Evolutionary conservation across 2,329 filamentous ascomycete species (phyloP), one percentile per base, ranked within the genome.

Genomic region (Cercospora canescens): DNA sequence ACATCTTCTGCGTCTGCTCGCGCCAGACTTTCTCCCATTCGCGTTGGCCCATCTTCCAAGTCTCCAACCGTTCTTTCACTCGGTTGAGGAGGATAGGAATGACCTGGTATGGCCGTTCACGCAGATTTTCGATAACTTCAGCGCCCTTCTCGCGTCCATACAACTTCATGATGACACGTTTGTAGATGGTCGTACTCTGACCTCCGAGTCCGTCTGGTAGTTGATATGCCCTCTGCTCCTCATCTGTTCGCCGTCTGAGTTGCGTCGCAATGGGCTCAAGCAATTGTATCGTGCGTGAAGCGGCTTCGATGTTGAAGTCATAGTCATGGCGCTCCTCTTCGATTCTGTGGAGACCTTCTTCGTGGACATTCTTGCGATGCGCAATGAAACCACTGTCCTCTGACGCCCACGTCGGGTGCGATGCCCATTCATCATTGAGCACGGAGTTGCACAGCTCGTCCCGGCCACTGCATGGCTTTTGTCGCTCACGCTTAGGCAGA

Each of bases 11-110:
- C 26, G 94, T 98, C 81, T 98, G 95, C 58, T 93, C 90, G 69
- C 95, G 93, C 95, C 95, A 99, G 7, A 99, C 93, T 80, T 97
- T 97, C 79, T 98, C 94, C 95, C 95, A 99, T 77, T 99, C 96
- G 34, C 95, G 92, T 84, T 92, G 94, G 6, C 93, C 94, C 72
- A 96, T 94, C 70, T 96, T 93, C 95, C 95, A 99, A 75, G 98
- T 94, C 78, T 99, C 95, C 52, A 96, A 90, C 78, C 98, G 97
- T 74, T 96, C 92, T 81, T 98, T 98, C 72, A 99, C 85, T 12
- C 95, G 88, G 60, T 92, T 90, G 67, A 99, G 83, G 30, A 99
- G 87, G 39, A 98, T 89, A 0, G 95, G 95, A 2, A 99, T 88
- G 3, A 98, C 94, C 41, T 89, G 89, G 74, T 91, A 94, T 0